Evolutionary conservation across 2,329 filamentous ascomycete genomes (phyloP).

Genomic region (Fusarium ramigenum): DNA sequence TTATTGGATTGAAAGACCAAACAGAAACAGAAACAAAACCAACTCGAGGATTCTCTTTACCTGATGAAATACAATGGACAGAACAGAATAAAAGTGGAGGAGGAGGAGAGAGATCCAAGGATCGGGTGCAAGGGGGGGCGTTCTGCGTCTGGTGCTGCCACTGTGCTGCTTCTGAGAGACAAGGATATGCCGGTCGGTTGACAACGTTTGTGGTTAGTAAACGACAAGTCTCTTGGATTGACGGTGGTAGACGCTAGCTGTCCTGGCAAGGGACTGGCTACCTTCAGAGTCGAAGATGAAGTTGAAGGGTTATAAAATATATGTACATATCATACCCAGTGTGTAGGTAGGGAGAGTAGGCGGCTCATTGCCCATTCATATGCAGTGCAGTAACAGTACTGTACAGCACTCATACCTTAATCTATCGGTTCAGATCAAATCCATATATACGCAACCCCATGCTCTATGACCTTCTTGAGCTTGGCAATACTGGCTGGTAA

Average conservation of each 20-base stretch:
- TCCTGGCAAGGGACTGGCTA: conserved; percentile 12
- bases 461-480: neutral
- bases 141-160: neutral
- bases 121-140: conserved; percentile 9
- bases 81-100: conserved; percentile 30
- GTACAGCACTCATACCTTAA: neutral
- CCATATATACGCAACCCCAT: neutral
- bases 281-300: neutral
- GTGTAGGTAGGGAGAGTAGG: neutral
- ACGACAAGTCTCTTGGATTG: conserved; percentile 14
- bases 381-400: neutral
- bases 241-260: conserved; percentile 30
- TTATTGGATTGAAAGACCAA: conserved; percentile 1
- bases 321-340: neutral
- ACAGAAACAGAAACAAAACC: neutral
- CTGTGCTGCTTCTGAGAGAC: neutral
- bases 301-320: neutral
- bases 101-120: conserved; percentile 25
- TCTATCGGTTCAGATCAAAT: neutral
- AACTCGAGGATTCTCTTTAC: neutral
- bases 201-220: conserved; percentile 41
- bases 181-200: conserved; percentile 32
- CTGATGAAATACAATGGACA: neutral
- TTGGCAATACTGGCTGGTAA: conserved; percentile 16
- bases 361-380: neutral